Evolutionary conservation across 345 rosid genomes (phyloP).

Genomic region (Psidium guajava): DNA sequence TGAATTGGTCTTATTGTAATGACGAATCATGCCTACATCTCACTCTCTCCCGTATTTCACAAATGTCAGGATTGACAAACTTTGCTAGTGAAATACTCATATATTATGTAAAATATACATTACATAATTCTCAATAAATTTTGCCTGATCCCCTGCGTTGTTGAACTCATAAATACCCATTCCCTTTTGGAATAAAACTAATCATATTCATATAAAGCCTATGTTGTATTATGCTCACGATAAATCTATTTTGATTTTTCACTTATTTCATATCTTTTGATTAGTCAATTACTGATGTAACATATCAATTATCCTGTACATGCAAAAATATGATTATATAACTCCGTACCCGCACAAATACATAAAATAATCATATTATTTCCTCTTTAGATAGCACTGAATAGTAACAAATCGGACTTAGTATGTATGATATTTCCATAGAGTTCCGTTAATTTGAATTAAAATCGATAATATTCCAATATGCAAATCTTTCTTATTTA

Average conservation of each 20-base stretch:
- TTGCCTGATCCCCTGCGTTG: not conserved
- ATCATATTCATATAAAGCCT: not conserved
- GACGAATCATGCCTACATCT: not conserved
- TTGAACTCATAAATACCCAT: not conserved
- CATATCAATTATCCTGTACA: not conserved
- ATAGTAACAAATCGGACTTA: not conserved
- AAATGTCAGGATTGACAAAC: not conserved
- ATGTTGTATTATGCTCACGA: not conserved
- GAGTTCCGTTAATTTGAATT: not conserved
- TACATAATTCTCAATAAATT: not conserved
- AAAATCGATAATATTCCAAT: not conserved
- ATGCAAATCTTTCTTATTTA: not conserved
- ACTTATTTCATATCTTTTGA: not conserved
- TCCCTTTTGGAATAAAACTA: not conserved
- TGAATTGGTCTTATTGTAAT: not conserved
- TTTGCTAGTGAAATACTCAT: not conserved
- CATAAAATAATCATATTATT: not conserved
- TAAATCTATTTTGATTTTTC: not conserved
- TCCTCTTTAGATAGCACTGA: not conserved
- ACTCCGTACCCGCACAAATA: not conserved
- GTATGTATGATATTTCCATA: not conserved
- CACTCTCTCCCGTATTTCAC: not conserved
- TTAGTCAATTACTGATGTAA: not conserved
- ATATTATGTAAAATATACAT: not conserved
- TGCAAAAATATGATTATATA: not conserved